Base-by-base conservation (phyloP, 208 protist genomes). In the Spongospora subterranea region DNA sequence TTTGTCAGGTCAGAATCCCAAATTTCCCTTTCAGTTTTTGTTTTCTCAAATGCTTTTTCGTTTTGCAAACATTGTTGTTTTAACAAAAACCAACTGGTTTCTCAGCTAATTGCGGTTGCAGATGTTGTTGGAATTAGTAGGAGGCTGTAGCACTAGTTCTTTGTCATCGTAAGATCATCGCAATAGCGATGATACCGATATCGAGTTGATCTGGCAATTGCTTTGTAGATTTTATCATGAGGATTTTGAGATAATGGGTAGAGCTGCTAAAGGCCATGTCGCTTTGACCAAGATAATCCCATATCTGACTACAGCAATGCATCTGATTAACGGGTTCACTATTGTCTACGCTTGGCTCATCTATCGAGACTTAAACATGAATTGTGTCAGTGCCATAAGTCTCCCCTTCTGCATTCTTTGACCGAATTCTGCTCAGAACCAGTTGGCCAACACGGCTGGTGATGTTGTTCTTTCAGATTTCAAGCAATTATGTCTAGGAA, bases 321-420 rank as follows among this genome's bases (percentile, higher is more conserved):
- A 82, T 43, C 17, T 6, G 35, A 45, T 82, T n/a, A 82, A 17
- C 13, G 17, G 6, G 13, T 82, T 82, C n/a, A 43, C 35, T 6
- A 82, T 82, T 45, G 71, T n/a, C 6, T 82, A 82, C n/a, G n/a
- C 71, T 20, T 82, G 71, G 71, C 13, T 82, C 17, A 82, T 43
- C 35, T 43, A 45, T 35, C 35, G 35, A 6, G n/a, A 35, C n/a
- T n/a, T 82, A n/a, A 82, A 82, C 6, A 6, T 43, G 6, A 39
- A 39, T n/a, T 82, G 71, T 82, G 71, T 82, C 17, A 6, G 71
- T 35, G n/a, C 17, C 6, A 40, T 82, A 20, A 20, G 11, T 6
- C 11, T 82, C 17, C 11, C 71, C 6, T 43, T 6, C n/a, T 43
- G 6, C 35, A 40, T 82, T n/a, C 17, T 43, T 13, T 43, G n/a